Base-by-base conservation (phyloP, 2,329 filamentous ascomycete species). In the Blastomyces emzantsi region DNA sequence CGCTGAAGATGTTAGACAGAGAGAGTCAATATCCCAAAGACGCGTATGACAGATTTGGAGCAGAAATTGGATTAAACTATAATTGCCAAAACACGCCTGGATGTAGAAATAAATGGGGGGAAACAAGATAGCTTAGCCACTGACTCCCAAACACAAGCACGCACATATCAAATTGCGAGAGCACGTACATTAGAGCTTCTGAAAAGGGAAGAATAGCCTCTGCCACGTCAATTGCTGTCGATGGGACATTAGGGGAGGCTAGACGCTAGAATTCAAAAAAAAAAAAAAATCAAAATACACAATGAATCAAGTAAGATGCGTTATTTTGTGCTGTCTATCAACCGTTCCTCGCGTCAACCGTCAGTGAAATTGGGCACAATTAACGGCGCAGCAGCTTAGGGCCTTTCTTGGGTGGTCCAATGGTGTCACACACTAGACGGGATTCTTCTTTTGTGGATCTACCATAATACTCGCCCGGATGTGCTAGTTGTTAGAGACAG, bases 211-310 rank as follows among this genome's bases (percentile, higher is more conserved):
- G 47, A 57, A 61, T 52, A 43, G 30, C 28, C 36, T 33, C 33
- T 61, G 60, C 60, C 60, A 61, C 60, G 60, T 61, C 60, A 61
- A 61, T 45, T 54, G 39, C 25, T 60, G 43, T 9, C 28, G 28
- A 30, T 3, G 49, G 9, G 25, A 19, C 15, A 52, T 55, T n/a
- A 61, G 25, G 47, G 30, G 17, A 54, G 22, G 3, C 19, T 28
- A 28, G 47, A 49, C 17, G 19, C 6, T 4, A 11, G 43, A 41
- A n/a, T 22, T 28, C 43, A 33, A 28, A 15, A 51, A 28, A 28
- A 28, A 54, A 33, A 28, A 15, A 51, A 28, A 28, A 28, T 11
- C 41, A 28, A 25, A 11, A 25, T 49, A 60, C 36, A 36, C 17
- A 36, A 36, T 60, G 41, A 47, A 33, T n/a, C 58, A 43, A 28